A percentile compares a stretch with the other conserved stretches of the same genome.
Conservation (phyloP, 2,329 filamentous ascomycete species). For the Aspergillus neoniger region DNA sequence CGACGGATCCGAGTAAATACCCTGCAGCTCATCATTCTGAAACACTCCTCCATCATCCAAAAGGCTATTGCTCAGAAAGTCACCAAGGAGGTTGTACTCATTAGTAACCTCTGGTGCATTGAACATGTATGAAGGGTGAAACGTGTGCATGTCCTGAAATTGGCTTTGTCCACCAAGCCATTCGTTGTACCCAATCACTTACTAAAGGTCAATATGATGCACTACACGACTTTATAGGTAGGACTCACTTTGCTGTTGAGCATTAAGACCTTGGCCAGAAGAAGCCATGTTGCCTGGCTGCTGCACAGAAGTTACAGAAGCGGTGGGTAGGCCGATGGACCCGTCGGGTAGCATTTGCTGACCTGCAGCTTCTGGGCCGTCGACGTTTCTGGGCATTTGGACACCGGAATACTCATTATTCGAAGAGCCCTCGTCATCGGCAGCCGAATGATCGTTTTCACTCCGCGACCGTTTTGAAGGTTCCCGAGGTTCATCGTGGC, state of each 20-base stretch:
- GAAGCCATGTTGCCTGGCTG: constrained; percentile 64
- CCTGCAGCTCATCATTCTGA: constrained; percentile 64
- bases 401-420: constrained; percentile 48
- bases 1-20: constrained; percentile 62
- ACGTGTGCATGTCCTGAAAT: constrained; percentile 91
- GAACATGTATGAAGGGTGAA: constrained; percentile 94
- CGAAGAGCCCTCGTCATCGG: constrained; percentile 60
- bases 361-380: constrained; percentile 58
- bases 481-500: constrained; percentile 95
- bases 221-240: constrained; percentile 54
- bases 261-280: constrained; percentile 65
- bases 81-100: constrained; percentile 95
- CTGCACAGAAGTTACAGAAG: constrained; percentile 61
- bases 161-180: constrained; percentile 78
- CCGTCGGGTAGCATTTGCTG: constrained; percentile 46
- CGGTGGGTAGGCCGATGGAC: constrained; percentile 53
- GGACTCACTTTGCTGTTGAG: constrained; percentile 73
- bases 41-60: constrained; percentile 78
- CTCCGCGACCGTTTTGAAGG: constrained; percentile 78
- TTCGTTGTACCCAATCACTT: constrained; percentile 70
- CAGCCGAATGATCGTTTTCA: constrained; percentile 57
- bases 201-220: too few species aligned
- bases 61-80: constrained; percentile 89
- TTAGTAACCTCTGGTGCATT: constrained; percentile 90
- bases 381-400: constrained; percentile 55